A percentile compares a stretch with the other conserved stretches of the same genome.
These are phyloP conservation scores for Hypoxylon lenormandii DNA, from an alignment of 495 filamentous ascomycete genomes.

Conservation along the genomic window DNA sequence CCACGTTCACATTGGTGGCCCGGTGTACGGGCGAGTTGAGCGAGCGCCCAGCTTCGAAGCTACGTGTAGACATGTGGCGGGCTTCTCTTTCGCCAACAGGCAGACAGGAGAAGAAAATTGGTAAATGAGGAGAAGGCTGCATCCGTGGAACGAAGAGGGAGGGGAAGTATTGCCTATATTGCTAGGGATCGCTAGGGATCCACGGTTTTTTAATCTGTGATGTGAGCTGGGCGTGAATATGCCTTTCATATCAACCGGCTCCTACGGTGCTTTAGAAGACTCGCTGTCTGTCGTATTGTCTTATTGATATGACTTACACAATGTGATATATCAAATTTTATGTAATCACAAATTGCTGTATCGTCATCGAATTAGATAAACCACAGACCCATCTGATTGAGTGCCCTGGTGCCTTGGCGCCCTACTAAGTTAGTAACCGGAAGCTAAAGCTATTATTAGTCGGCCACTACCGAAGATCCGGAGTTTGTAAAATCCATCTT, in stretches of 20 bases:
- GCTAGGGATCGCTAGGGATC: background rate
- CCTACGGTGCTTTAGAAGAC: too few relatives aligned
- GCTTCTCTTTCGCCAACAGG: background rate
- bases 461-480: slow-evolving; percentile 27
- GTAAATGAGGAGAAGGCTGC: slow-evolving; percentile 21
- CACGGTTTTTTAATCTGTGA: background rate
- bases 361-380: background rate
- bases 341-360: too few relatives aligned
- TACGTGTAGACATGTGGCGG: slow-evolving; percentile 15
- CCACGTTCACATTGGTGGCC: too few relatives aligned
- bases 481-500: slow-evolving; percentile 26
- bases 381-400: background rate
- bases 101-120: background rate
- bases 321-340: too few relatives aligned
- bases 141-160: slow-evolving; percentile 14
- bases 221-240: too few relatives aligned
- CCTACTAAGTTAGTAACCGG: background rate
- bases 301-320: too few relatives aligned
- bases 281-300: too few relatives aligned
- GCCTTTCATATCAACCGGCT: too few relatives aligned
- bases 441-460: slow-evolving; percentile 1
- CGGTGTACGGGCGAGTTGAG: slow-evolving; percentile 22
- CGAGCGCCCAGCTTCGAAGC: slow-evolving; percentile 18
- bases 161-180: background rate
- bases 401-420: too few relatives aligned